Evolutionary conservation across 2,329 filamentous ascomycete species (phyloP), one percentile per base, ranked within the genome.

Genomic region (Remersonia thermophila): DNA sequence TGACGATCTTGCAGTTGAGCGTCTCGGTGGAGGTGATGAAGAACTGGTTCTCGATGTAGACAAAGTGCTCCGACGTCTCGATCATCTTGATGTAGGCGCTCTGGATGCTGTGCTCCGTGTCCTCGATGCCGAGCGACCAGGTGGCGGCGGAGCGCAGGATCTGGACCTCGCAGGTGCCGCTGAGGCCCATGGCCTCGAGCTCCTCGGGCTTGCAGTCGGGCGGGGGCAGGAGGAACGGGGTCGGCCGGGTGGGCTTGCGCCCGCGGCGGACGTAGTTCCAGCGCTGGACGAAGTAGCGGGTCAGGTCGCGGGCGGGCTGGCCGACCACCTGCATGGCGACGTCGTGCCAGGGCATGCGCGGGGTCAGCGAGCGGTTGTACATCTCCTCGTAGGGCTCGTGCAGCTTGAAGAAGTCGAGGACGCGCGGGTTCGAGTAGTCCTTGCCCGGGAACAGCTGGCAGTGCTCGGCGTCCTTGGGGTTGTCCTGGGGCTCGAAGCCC

Each of bases 11-110:
- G 10, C 81, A 83, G 35, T 82, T 83, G 49, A 94, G 77, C 4
- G 87, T 86, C 51, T 91, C 82, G 34, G 83, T 91, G 47, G 84
- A 93, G 26, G 84, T 93, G 56, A 98, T 83, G 63, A 93, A 98
- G 61, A 96, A 98, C 54, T 98, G 91, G 54, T 98, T 98, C 57
- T 98, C 91, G 47, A 96, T 94, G 59, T 98, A 96, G 35, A 96
- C 84, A 51, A 95, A 94, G 56, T 96, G 91, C 32, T 98, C 85
- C 2, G 86, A 95, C 45, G 89, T 81, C 46, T 91, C 80, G 48
- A 98, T 98, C 66, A 93, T 77, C 55, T 93, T 91, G 47, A 93
- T 73, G 53, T 96, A 96, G 3, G 91, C 89, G 45, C 81, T 91
- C 69, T 93, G 87, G 54, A 98, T 96, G 54, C 89, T 96, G 57